Evolutionary conservation across 495 filamentous ascomycete genomes (phyloP), one percentile per base, ranked within the genome.

Genomic region (Pseudoneurospora amorphoporcata): DNA sequence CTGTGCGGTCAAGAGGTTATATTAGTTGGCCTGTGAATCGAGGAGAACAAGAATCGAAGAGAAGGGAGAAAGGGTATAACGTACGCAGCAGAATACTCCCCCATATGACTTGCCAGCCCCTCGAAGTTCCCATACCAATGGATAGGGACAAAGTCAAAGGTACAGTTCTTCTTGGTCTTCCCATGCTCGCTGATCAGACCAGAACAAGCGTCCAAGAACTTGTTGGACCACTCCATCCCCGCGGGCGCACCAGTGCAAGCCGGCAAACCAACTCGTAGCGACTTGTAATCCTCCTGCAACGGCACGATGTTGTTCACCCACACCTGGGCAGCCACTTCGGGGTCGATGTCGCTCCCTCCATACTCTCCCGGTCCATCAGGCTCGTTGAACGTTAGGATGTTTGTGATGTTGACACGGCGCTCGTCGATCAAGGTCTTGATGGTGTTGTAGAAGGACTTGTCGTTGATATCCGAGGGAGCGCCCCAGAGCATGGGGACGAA

Each of bases 401-500:
- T 86, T 8, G 77, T 85, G 75, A 94, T 88, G 38, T 88, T 87
- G n/a, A 82, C 81, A 17, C 89, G 88, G 19, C 75, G 73, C 40
- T 80, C 73, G 39, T 81, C 75, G 72, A 91, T 85, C 75, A 88
- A 82, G 10, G 73, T 39, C 65, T 77, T 80, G 35, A 93, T 84
- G 17, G 81, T 83, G 65, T 85, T 80, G 39, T 88, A 80, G 79
- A 92, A 92, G 12, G 84, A 78, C 7, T 82, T 87, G 70, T 87
- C 83, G 75, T 78, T 80, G 68, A 82, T 77, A n/a, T 77, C 71
- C 19, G 72, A 32, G 3, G 82, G 81, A 8, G 81, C 80, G 39
- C 91, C 91, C 90, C 89, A 94, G 39, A 93, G 85, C 92, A 92
- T 92, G 39, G 92, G 92, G n/a, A 94, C 90, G 76, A 92, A 94